These are phyloP conservation scores for Rhodosorus marinus DNA, from an alignment of 23 red algal species.

Conservation along the genomic window DNA sequence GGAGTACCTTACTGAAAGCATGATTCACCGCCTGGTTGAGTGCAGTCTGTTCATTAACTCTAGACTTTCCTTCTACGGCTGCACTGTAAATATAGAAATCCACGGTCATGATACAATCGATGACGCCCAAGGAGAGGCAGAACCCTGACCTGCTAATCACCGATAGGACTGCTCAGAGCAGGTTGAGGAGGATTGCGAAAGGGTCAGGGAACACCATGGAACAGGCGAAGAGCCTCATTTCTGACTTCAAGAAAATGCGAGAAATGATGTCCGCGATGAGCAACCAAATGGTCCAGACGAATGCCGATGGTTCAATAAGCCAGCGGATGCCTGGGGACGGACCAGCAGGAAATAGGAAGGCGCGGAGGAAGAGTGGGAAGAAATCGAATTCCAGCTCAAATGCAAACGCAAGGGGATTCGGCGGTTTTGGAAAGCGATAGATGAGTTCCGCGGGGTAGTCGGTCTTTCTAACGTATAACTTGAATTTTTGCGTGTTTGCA, in stretches of 20 bases:
- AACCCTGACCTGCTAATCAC: conserved; percentile 68
- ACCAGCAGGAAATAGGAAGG: no score
- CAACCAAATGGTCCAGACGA: conserved; percentile 25
- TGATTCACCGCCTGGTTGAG: background rate
- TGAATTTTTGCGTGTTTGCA: no score
- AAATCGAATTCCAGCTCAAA: no score
- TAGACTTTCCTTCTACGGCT: background rate
- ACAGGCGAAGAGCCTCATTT: conserved; percentile 40
- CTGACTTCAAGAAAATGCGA: conserved; percentile 64
- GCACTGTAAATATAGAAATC: no score
- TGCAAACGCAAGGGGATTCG: no score
- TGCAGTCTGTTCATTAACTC: background rate
- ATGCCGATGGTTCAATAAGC: conserved; percentile 5
- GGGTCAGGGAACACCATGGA: conserved; percentile 50
- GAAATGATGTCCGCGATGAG: conserved; percentile 77
- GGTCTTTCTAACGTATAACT: no score
- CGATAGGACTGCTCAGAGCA: conserved; percentile 18
- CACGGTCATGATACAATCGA: conserved; percentile 83
- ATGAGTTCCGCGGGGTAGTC: no score
- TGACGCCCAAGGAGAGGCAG: conserved; percentile 66
- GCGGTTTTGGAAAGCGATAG: no score
- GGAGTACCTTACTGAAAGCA: no score
- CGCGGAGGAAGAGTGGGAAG: no score
- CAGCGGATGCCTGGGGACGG: no score
- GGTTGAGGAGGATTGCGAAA: conserved; percentile 45